phyloP scores from a whole-genome alignment of 306 rosid genomes.

The Lithocarpus polystachyus region DNA sequence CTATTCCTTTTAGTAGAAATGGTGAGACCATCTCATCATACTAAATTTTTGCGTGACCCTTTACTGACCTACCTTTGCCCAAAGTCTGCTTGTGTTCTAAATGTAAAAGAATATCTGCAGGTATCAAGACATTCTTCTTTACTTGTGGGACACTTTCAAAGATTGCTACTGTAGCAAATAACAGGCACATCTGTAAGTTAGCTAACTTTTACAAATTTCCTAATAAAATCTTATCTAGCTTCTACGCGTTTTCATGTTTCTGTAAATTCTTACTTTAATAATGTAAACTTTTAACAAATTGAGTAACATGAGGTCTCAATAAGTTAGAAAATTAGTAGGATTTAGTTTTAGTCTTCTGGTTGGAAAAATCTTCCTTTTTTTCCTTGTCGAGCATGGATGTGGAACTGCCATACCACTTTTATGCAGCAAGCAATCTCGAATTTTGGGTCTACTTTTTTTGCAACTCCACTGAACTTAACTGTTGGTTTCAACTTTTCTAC shows the following conservation, averaged over 20 bases:
- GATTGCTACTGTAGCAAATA: slow-evolving; percentile 79
- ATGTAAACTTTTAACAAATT: neutral
- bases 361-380: neutral
- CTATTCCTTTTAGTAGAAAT: neutral
- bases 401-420: no score
- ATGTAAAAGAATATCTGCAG: slow-evolving; percentile 45
- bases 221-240: neutral
- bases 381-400: neutral
- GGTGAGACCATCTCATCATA: neutral
- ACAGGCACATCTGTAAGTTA: slow-evolving; percentile 88
- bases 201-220: neutral
- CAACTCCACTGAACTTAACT: no score
- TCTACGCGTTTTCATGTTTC: slow-evolving; percentile 13
- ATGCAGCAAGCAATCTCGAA: no score
- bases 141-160: slow-evolving; percentile 95
- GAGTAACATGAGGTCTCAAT: neutral
- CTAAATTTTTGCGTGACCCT: neutral
- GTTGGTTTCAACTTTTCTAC: no score
- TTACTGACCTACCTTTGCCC: neutral
- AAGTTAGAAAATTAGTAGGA: neutral
- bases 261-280: neutral
- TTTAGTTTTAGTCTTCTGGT: slow-evolving; percentile 15
- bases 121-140: slow-evolving; percentile 80
- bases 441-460: no score
- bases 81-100: slow-evolving; percentile 12